These are phyloP conservation scores for Cynara cardunculus DNA, from an alignment of 129 eudicot genomes.

Conservation along the genomic window DNA sequence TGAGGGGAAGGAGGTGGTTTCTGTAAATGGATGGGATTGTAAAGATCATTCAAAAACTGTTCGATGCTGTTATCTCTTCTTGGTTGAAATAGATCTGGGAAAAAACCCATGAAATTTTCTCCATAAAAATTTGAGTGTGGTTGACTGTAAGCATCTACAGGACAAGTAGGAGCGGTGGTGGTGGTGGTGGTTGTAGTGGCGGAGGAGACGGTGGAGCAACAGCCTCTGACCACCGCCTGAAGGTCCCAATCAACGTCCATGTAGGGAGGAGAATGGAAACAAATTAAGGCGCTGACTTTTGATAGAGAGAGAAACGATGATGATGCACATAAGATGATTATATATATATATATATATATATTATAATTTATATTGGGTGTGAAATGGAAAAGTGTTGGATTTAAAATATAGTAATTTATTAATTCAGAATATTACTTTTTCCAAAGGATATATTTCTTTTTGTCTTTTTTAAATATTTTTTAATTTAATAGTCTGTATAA, in stretches of 20 bases:
- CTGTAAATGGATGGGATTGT: constrained; percentile 44
- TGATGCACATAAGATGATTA: constrained; percentile 14
- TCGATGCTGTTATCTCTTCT: constrained; percentile 33
- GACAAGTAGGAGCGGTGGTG: not conserved
- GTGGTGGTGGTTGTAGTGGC: constrained; percentile 14
- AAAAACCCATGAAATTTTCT: constrained; percentile 11
- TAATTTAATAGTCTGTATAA: not conserved
- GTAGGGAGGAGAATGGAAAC: constrained; percentile 30
- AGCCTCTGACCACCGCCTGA: constrained; percentile 94
- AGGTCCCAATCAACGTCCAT: constrained; percentile 86
- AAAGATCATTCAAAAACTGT: constrained; percentile 57
- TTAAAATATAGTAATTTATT: constrained; percentile 20
- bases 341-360: constrained; percentile 1
- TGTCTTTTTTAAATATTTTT: not conserved
- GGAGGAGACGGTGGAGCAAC: constrained; percentile 42
- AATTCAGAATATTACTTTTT: not conserved
- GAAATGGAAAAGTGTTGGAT: constrained; percentile 11
- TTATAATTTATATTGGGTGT: constrained; percentile 9
- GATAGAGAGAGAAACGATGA: constrained; percentile 39
- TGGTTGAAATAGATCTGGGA: constrained; percentile 62
- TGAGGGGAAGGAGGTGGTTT: constrained; percentile 27
- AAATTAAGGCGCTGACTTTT: constrained; percentile 99
- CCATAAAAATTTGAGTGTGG: constrained; percentile 20
- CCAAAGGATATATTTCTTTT: not conserved
- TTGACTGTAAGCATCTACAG: not conserved